These are phyloP conservation scores for Magnusiomyces suaveolens DNA, from an alignment of 1,139 yeast species.

Conservation along the genomic window DNA sequence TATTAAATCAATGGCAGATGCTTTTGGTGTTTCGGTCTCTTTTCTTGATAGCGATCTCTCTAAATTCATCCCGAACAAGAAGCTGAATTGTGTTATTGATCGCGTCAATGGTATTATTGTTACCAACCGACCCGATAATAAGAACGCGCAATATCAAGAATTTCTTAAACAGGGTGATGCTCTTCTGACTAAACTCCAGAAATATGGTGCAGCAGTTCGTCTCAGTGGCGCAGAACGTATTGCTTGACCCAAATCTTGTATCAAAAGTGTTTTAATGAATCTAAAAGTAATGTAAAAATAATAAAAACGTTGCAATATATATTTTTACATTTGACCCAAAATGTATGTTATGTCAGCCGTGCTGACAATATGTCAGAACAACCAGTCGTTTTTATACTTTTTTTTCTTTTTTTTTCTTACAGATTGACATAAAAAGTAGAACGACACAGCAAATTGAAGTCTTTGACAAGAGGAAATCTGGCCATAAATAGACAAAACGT, in stretches of 20 bases:
- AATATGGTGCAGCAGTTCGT: constrained; percentile 95
- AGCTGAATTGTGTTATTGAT: constrained; percentile 90
- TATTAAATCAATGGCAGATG: constrained; percentile 84
- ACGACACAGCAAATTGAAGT: not conserved
- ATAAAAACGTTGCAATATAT: no score
- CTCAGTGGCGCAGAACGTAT: constrained; percentile 72
- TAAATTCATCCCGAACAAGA: constrained; percentile 80
- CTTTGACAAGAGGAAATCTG: not conserved
- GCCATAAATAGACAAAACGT: no score
- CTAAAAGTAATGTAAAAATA: no score
- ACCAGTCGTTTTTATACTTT: no score
- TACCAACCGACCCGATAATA: constrained; percentile 92
- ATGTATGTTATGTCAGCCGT: not conserved
- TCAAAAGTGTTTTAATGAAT: no score
- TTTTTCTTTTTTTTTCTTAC: not conserved
- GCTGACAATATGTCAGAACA: not conserved
- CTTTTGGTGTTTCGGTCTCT: constrained; percentile 78
- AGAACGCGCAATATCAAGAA: constrained; percentile 84
- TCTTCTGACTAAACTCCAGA: constrained; percentile 85
- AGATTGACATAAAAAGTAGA: not conserved
- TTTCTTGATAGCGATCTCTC: constrained; percentile 75
- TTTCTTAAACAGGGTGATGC: constrained; percentile 90
- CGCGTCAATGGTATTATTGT: constrained; percentile 91
- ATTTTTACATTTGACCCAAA: no score
- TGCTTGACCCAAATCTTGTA: not conserved